phyloP scores from a whole-genome alignment of 2,329 filamentous ascomycete species.

The Hypoxylon sp. region DNA sequence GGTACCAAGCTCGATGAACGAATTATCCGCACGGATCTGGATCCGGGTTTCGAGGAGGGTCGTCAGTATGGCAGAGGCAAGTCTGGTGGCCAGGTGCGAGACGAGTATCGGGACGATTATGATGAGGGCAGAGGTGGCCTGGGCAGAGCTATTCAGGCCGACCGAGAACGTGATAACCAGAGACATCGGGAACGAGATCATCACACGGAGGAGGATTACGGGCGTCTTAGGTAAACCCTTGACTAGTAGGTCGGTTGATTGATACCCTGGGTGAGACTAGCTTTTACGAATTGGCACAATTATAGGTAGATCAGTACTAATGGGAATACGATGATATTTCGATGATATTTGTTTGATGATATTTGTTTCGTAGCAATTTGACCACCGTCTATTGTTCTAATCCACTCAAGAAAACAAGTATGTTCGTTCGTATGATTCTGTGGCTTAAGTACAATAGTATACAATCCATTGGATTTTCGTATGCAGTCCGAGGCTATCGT shows the following conservation, averaged over 20 bases:
- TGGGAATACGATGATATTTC: constrained; percentile 2
- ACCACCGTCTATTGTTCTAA: constrained; percentile 3
- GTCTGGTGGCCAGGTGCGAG: constrained; percentile 95
- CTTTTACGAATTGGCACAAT: constrained; percentile 25
- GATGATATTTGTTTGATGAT: too few species aligned
- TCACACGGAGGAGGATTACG: constrained; percentile 71
- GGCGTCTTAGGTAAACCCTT: constrained; percentile 64
- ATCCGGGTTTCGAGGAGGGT: constrained; percentile 96
- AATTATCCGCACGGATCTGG: constrained; percentile 93
- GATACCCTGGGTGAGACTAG: constrained; percentile 40
- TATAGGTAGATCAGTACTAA: constrained; percentile 1
- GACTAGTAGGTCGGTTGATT: constrained; percentile 39
- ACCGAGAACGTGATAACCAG: constrained; percentile 62
- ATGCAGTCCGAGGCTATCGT: constrained; percentile 10
- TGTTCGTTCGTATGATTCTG: constrained; percentile 7
- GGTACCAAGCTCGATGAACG: constrained; percentile 98
- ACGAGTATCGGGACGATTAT: constrained; percentile 97
- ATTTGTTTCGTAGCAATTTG: constrained; percentile 1
- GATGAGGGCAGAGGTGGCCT: constrained; percentile 94
- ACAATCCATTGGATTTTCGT: constrained; percentile 25
- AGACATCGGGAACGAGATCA: constrained; percentile 55
- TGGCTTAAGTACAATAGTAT: constrained; percentile 44
- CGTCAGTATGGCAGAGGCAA: constrained; percentile 96
- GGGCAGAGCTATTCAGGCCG: constrained; percentile 78
- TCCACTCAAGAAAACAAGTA: constrained; percentile 27